phyloP scores from a whole-genome alignment of 495 filamentous ascomycete genomes.

The Penicillium macrosclerotiorum region DNA sequence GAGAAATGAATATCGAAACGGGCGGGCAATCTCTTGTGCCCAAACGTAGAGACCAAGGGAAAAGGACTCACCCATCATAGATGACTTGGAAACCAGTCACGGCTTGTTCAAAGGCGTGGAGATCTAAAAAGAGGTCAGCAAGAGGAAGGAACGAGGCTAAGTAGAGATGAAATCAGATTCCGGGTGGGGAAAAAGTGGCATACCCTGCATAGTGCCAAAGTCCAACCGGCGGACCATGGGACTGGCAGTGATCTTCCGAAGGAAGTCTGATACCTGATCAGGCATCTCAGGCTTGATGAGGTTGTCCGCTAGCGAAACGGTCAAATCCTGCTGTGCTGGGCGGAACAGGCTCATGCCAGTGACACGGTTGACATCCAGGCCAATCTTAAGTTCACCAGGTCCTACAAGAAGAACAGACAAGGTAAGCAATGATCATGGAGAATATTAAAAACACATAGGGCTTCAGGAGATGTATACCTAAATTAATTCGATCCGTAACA shows the following conservation, averaged over 20 bases:
- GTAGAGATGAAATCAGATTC: no score
- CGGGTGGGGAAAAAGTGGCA: background rate
- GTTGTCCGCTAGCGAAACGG: slow-evolving; percentile 65
- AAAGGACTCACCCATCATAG: slow-evolving; percentile 59
- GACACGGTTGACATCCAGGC: slow-evolving; percentile 54
- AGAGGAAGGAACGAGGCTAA: no score
- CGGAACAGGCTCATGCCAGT: slow-evolving; percentile 63
- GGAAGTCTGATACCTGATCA: slow-evolving; percentile 51
- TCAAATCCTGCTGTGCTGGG: slow-evolving; percentile 64
- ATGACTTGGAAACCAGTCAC: slow-evolving; percentile 74
- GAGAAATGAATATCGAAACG: background rate
- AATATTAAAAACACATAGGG: slow-evolving; percentile 10
- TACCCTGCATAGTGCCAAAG: slow-evolving; percentile 41
- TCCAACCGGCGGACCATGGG: slow-evolving; percentile 44
- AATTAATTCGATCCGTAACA: slow-evolving; percentile 70
- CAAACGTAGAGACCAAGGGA: no score
- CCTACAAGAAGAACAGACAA: slow-evolving; percentile 25
- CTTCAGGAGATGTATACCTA: slow-evolving; percentile 41
- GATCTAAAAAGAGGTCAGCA: slow-evolving; percentile 48
- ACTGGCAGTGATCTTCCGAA: slow-evolving; percentile 42
- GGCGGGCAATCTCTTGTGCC: no score
- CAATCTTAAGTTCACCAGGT: slow-evolving; percentile 69
- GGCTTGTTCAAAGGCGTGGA: slow-evolving; percentile 73
- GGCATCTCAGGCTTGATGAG: slow-evolving; percentile 55
- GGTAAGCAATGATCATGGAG: background rate